Percentiles rank a stretch among this genome's conserved stretches.
Conservation (phyloP, 129 eudicot genomes). For the Helianthus tuberosus region DNA sequence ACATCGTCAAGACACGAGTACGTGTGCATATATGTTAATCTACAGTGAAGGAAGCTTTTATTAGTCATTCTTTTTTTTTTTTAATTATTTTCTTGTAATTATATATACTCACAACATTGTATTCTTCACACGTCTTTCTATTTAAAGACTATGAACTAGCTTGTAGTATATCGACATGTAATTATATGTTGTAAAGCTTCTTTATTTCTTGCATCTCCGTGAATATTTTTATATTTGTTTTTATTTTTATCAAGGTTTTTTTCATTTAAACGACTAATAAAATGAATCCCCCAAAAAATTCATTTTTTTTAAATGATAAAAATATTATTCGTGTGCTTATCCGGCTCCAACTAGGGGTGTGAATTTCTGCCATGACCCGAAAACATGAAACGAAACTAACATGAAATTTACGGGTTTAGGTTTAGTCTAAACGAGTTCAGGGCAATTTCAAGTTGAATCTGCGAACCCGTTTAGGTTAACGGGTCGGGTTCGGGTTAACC, state of each 20-base stretch:
- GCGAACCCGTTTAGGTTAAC: too few relatives aligned
- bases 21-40: background rate
- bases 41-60: background rate
- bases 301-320: too few relatives aligned
- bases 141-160: background rate
- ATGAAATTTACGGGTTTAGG: too few relatives aligned
- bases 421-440: too few relatives aligned
- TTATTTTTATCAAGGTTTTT: too few relatives aligned
- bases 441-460: too few relatives aligned
- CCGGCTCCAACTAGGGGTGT: too few relatives aligned
- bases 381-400: too few relatives aligned
- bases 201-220: background rate
- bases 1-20: background rate
- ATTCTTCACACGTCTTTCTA: background rate
- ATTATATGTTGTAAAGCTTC: background rate
- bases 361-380: too few relatives aligned
- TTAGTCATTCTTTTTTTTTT: background rate
- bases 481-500: too few relatives aligned
- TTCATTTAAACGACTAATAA: background rate
- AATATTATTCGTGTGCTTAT: too few relatives aligned
- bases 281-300: background rate
- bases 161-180: background rate
- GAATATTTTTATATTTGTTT: background rate
- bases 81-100: background rate
- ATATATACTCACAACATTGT: background rate